Conservation (phyloP, 78 protist species). For the Neovahlkampfia damariscottae region DNA sequence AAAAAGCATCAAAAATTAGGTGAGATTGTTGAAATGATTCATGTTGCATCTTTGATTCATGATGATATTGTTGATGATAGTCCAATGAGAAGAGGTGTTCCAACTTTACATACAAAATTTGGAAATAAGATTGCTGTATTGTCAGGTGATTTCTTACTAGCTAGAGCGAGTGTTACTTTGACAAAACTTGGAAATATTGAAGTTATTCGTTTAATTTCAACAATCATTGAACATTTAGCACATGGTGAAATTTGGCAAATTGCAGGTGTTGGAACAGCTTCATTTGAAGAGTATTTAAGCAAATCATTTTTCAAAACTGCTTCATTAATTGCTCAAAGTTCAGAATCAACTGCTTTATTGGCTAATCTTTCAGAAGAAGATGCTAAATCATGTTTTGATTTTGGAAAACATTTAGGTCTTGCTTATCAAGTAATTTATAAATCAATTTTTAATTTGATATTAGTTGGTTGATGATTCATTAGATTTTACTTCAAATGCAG, state of each 20-base stretch:
- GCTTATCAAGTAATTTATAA: constrained; percentile 80
- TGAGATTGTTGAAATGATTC: constrained; percentile 80
- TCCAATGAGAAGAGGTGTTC: constrained; percentile 33
- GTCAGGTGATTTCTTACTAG: constrained; percentile 67
- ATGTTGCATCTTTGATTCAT: constrained; percentile 78
- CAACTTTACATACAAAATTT: constrained; percentile 19
- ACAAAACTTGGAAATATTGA: constrained; percentile 28
- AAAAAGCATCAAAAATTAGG: constrained; percentile 34
- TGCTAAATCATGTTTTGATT: constrained; percentile 17
- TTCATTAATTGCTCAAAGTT: constrained; percentile 48
- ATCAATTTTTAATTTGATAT: too few species aligned
- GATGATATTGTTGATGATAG: constrained; percentile 75
- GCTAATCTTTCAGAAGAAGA: not conserved
- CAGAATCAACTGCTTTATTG: constrained; percentile 31
- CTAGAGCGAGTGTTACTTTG: constrained; percentile 37
- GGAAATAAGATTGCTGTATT: constrained; percentile 54
- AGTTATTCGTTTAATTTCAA: constrained; percentile 32
- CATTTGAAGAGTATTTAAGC: constrained; percentile 47
- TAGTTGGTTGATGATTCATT: constrained; percentile 80
- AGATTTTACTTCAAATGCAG: constrained; percentile 46
- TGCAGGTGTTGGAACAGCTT: not conserved
- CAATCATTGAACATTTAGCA: constrained; percentile 51
- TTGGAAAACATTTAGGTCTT: constrained; percentile 74
- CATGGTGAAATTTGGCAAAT: constrained; percentile 81
- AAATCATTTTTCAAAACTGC: constrained; percentile 81